Base-by-base conservation (phyloP, 371 early-diverging fungal genomes). In the Haplosporangium sp. region DNA sequence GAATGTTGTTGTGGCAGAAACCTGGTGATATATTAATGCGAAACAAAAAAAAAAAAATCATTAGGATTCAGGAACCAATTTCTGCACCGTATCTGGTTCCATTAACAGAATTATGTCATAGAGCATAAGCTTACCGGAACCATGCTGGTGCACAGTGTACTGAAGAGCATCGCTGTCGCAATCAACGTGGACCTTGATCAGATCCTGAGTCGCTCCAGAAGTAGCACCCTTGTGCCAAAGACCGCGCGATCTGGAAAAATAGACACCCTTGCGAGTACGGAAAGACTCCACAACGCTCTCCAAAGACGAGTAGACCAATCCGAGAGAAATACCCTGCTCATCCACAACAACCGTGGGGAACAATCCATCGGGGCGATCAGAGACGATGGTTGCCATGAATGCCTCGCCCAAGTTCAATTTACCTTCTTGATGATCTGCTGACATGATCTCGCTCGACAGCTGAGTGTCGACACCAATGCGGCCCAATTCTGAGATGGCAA, bases 181-280 rank as follows among this genome's bases (percentile, higher is more conserved):
- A 74, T 99, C 99, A 52, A 89, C 82, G 23, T 90, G 84, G 56
- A 98, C 84, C 47, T 86, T 85, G 45, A 91, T 67, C 55, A 99
- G 84, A 14, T 89, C 83, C 82, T 99, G 99, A 8, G 94, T 93
- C 16, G 97, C 93, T 46, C 98, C 98, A 0, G 97, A 96, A 2
- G 97, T 94, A 40, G 89, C 84, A 6, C 99, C 99, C 85, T 99
- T 99, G 81, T 94, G 89, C 99, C 99, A 99, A 11, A 99, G 84
- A 10, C 97, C 97, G 56, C 94, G 86, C n/a, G 82, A 86, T 62
- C 99, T 89, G 45, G 94, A 94, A 77, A 95, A 93, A 86, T 97
- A 99, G 13, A 98, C 97, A 37, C 99, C 99, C 62, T 89, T 84
- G 6, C 91, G 89, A 0, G 89, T 87, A 40, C 87, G 86, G 59